A percentile compares a stretch with the other conserved stretches of the same genome.
These are phyloP conservation scores for Fusarium setosum DNA, from an alignment of 2,329 filamentous ascomycete species.

Conservation along the genomic window DNA sequence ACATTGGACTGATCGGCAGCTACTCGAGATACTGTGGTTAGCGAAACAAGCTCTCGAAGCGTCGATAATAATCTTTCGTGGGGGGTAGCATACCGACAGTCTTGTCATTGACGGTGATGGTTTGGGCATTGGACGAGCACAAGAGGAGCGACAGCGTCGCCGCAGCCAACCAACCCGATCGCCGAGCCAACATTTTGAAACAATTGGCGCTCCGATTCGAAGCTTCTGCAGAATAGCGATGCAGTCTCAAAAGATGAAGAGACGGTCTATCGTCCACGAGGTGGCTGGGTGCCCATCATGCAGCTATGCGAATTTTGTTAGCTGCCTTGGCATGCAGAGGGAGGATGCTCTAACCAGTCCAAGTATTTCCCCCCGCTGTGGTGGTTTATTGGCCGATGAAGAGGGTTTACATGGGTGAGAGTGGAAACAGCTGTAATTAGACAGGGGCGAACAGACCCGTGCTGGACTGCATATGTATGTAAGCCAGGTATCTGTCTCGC, in stretches of 20 bases:
- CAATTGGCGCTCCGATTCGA: not conserved
- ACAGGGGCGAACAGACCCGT: not conserved
- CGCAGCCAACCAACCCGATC: slow-evolving; percentile 8
- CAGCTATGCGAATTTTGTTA: too few relatives aligned
- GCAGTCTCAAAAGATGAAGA: too few relatives aligned
- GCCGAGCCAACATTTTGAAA: slow-evolving; percentile 14
- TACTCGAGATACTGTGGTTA: slow-evolving; percentile 1
- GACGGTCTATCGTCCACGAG: too few relatives aligned
- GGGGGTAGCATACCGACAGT: slow-evolving; percentile 29
- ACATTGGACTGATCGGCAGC: slow-evolving; percentile 36
- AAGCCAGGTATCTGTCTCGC: too few relatives aligned
- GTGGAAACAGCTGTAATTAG: not conserved
- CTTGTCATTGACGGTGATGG: slow-evolving; percentile 32
- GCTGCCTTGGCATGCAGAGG: too few relatives aligned
- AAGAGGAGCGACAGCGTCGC: slow-evolving; percentile 12
- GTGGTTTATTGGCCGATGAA: too few relatives aligned
- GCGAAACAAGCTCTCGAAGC: not conserved
- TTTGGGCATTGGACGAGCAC: slow-evolving; percentile 31
- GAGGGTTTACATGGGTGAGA: too few relatives aligned
- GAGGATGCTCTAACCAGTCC: too few relatives aligned
- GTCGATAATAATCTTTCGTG: too few relatives aligned
- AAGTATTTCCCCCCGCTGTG: too few relatives aligned
- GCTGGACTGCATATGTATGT: too few relatives aligned
- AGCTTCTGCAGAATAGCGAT: slow-evolving; percentile 4
- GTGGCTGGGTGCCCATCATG: too few relatives aligned